Evolutionary conservation across 352 stramenopile species (phyloP).

Genomic region (Plasmopara muralis): DNA sequence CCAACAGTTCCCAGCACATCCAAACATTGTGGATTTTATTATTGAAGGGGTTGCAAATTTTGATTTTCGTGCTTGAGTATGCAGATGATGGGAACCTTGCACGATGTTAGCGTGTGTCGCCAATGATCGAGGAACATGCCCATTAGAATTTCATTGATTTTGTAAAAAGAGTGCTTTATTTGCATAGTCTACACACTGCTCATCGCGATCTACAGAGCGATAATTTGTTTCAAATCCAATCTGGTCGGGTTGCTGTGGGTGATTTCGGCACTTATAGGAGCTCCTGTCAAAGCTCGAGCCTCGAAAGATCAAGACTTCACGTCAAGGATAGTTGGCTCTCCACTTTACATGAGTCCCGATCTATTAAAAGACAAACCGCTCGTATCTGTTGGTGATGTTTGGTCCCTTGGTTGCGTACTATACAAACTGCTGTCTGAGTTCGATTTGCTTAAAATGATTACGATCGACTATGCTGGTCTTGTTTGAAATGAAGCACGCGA

Average conservation of each 20-base stretch:
- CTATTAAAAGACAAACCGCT: too few relatives aligned
- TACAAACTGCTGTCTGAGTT: too few relatives aligned
- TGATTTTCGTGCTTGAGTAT: slow-evolving; percentile 66
- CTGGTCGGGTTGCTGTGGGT: slow-evolving; percentile 72
- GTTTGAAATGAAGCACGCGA: too few relatives aligned
- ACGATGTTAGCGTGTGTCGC: slow-evolving; percentile 18
- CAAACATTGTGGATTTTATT: slow-evolving; percentile 45
- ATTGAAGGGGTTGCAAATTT: slow-evolving; percentile 10
- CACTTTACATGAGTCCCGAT: slow-evolving; percentile 77
- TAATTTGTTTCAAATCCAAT: slow-evolving; percentile 75
- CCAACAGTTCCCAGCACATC: slow-evolving; percentile 37
- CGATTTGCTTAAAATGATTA: too few relatives aligned
- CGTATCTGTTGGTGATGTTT: too few relatives aligned
- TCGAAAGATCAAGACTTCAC: slow-evolving; percentile 16
- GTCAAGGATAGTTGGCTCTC: slow-evolving; percentile 55
- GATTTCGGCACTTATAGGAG: slow-evolving; percentile 66
- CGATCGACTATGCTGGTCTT: too few relatives aligned
- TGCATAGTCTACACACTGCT: slow-evolving; percentile 48
- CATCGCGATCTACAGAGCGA: slow-evolving; percentile 86
- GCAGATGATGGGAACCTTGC: slow-evolving; percentile 59
- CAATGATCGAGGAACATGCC: slow-evolving; percentile 10
- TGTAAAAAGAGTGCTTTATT: slow-evolving; percentile 74
- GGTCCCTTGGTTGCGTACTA: too few relatives aligned
- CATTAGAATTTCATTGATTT: slow-evolving; percentile 59
- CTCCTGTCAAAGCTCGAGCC: slow-evolving; percentile 13